phyloP scores from a whole-genome alignment of 1,284 basidiomycete species.

The Ceratobasidium sp. region DNA sequence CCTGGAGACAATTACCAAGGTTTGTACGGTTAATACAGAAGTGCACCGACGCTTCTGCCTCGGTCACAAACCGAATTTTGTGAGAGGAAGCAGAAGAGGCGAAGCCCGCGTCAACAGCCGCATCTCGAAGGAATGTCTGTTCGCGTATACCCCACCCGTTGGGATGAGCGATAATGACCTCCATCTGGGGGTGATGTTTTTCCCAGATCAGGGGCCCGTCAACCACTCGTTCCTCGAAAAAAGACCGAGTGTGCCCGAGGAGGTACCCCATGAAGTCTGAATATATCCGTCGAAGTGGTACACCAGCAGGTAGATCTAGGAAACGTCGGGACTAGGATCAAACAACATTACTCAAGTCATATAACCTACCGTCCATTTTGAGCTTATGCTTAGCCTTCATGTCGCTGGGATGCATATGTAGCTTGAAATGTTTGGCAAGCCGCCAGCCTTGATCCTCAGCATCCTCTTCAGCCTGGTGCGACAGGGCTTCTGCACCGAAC shows the following conservation, averaged over 20 bases:
- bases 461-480: background rate
- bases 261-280: constrained; percentile 38
- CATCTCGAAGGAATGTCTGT: constrained; percentile 27
- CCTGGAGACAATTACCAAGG: background rate
- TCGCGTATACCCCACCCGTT: constrained; percentile 42
- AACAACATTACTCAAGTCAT: background rate
- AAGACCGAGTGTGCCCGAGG: constrained; percentile 23
- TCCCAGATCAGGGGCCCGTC: constrained; percentile 35
- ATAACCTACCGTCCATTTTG: constrained; percentile 11
- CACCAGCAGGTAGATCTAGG: constrained; percentile 30
- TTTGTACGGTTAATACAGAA: constrained; percentile 15
- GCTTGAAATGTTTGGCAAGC: constrained; percentile 43
- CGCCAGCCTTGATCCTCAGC: constrained; percentile 35
- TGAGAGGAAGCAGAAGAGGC: background rate
- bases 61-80: constrained; percentile 5
- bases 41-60: constrained; percentile 22
- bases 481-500: constrained; percentile 42
- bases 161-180: constrained; percentile 32
- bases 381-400: constrained; percentile 6
- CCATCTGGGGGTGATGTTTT: background rate
- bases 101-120: background rate
- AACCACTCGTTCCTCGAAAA: constrained; percentile 28
- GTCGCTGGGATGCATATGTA: constrained; percentile 43
- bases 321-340: background rate
- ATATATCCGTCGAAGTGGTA: constrained; percentile 33